Evolutionary conservation across 2,329 filamentous ascomycete genomes (phyloP), one percentile per base, ranked within the genome.

Genomic region (Pochonia chlamydosporia): DNA sequence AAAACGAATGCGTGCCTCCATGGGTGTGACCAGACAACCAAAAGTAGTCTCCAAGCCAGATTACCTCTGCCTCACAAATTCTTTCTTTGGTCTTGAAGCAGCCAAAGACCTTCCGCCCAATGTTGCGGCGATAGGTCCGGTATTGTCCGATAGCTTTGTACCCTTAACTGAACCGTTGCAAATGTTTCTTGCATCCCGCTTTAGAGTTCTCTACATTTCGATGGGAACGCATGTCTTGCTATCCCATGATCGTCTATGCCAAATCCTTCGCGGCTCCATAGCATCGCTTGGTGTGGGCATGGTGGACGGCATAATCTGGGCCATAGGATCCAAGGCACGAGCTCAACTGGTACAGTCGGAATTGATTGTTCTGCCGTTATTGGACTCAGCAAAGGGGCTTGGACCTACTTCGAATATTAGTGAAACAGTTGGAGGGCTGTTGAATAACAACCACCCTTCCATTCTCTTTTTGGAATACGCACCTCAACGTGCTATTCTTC

Each of bases 61-160:
- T 46, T 64, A 71, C 40, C 62, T 74, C 3, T 52, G 68, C 2
- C 56, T 73, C 5, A 63, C 73, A 21, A 73, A 73, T 44, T 70
- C 68, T 0, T 73, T 73, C 50, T 69, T 64, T 47, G 70, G 69
- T 0, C 56, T 73, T 7, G 71, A 74, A 43, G 57, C 62, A 1
- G 64, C 70, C 0, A 65, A 64, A 20, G 69, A 73, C 46, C 48
- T 73, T 3, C 70, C 70, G 1, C 70, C 70, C 1, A 54, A 66
- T 1, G 60, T 65, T 21, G 57, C 60, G 3, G 49, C 65, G 1
- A 62, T 73, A 3, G 71, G 70, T 1, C 71, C 71, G 2, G 60
- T 72, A 2, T 55, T 73, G 5, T 50, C 58, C 1, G 65, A 69
- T 26, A 50, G 56, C 13, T 70, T 62, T 40, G 55, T 60, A 4